Evolutionary conservation across 2,329 filamentous ascomycete genomes (phyloP).

Genomic region (Fusarium bulbicola): DNA sequence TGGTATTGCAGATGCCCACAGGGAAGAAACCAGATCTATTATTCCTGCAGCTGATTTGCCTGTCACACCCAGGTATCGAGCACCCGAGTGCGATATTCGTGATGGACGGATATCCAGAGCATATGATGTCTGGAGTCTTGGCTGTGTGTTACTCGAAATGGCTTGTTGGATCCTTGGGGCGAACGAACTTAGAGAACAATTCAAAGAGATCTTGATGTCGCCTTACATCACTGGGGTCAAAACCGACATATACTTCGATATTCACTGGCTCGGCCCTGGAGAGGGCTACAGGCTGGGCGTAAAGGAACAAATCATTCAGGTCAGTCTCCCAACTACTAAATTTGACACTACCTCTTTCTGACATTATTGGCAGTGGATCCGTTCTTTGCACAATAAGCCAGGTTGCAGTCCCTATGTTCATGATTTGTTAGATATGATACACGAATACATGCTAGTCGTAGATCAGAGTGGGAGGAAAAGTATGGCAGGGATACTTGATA

Average conservation of each 20-base stretch:
- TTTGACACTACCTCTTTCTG: too few relatives aligned
- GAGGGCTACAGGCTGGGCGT: not conserved
- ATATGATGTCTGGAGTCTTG: not conserved
- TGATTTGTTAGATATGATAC: not conserved
- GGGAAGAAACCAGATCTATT: not conserved
- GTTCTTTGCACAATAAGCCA: not conserved
- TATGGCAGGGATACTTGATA: not conserved
- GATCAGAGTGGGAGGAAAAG: not conserved
- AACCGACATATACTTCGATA: not conserved
- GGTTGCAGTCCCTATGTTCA: not conserved
- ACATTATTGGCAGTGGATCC: not conserved
- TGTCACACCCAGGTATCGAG: not conserved
- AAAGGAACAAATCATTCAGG: not conserved
- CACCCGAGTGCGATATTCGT: not conserved
- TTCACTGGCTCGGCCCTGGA: not conserved
- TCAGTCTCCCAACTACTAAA: not conserved
- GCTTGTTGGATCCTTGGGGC: not conserved
- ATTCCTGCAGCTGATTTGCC: not conserved
- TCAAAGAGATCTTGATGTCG: not conserved
- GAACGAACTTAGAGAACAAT: not conserved
- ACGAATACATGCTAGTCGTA: not conserved
- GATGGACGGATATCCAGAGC: not conserved
- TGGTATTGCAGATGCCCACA: not conserved
- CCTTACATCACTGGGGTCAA: not conserved
- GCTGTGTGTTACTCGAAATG: not conserved